Base-by-base conservation (phyloP, 768 basidiomycete genomes). In the Nidularia sp. region DNA sequence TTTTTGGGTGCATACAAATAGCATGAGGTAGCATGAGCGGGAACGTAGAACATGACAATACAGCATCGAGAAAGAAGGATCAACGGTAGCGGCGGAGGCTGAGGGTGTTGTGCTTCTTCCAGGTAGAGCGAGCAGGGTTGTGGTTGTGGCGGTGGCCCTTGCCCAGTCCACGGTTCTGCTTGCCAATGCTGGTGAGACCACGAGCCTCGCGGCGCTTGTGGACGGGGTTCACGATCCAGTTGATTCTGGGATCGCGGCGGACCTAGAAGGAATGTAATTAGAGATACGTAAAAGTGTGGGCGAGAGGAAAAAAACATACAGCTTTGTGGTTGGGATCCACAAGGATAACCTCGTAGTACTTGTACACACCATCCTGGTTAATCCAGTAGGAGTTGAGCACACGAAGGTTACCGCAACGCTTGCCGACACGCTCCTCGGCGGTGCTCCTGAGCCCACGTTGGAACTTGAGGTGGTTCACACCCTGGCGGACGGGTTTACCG, bases 341-440 rank as follows among this genome's bases (percentile, higher is more conserved):
- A 59, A 97, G 84, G 69, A 99, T 98, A 64, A 99, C 93, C 70
- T 99, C 97, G 77, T 85, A 99, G 79, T 97, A 98, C 72, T 96
- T 97, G 85, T 96, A 97, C 32, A 97, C 91, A 73, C 94, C 93
- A 67, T 98, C 94, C 75, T 96, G 93, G 76, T 98, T 98, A 66
- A 99, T 77, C 97, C 97, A 99, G 83, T 98, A 98, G 45, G 96
- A 98, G 77, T 96, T 97, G 64, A 97, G 69, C 58, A 99, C 97
- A 51, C 97, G 86, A 66, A 99, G 73, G 72, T 98, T 98, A 50
- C 93, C 94, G 67, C 97, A 99, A 60, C 95, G 84, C 66, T 83
- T 85, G 56, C 96, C 97, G 59, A 98, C 96, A 67, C 97, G 90
- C 80, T 98, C 97, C 78, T 99, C 97, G 47, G 97, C 97, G 53